A percentile compares a stretch with the other conserved stretches of the same genome.
phyloP scores from a whole-genome alignment of 192 early-diverging fungal species.

The Backusella tarrabulga region DNA sequence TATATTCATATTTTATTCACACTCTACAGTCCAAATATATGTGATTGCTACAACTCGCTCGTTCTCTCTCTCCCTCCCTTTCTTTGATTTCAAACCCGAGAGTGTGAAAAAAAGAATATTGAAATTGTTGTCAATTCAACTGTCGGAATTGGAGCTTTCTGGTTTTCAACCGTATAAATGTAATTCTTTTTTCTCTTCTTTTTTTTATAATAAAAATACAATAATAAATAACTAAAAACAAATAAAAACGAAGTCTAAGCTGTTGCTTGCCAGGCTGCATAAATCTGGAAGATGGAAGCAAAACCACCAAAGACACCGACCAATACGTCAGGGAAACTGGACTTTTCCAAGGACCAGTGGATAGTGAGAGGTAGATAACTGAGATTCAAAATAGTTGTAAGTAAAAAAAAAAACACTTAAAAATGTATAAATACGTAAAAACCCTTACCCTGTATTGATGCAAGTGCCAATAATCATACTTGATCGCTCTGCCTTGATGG shows the following conservation, averaged over 20 bases:
- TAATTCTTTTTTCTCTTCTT: neutral
- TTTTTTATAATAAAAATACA: neutral
- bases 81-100: neutral
- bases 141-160: neutral
- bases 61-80: neutral
- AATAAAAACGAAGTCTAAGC: constrained; percentile 32
- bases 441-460: constrained; percentile 83
- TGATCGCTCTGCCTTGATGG: constrained; percentile 53
- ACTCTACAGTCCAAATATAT: too few species aligned
- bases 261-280: constrained; percentile 78
- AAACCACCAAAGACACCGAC: constrained; percentile 94
- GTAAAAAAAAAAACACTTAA: neutral
- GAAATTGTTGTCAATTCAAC: neutral
- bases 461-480: constrained; percentile 70
- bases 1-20: too few species aligned
- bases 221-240: neutral
- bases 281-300: constrained; percentile 82
- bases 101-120: neutral
- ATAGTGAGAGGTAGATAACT: constrained; percentile 41
- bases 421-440: constrained; percentile 1
- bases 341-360: constrained; percentile 90
- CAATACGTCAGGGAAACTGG: constrained; percentile 86
- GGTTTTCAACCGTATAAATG: neutral
- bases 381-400: constrained; percentile 21
- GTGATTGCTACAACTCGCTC: too few species aligned